A percentile compares a stretch with the other conserved stretches of the same genome.
These are phyloP conservation scores for Capsicum pubescens DNA, from an alignment of 257 asterid genomes.

Conservation along the genomic window DNA sequence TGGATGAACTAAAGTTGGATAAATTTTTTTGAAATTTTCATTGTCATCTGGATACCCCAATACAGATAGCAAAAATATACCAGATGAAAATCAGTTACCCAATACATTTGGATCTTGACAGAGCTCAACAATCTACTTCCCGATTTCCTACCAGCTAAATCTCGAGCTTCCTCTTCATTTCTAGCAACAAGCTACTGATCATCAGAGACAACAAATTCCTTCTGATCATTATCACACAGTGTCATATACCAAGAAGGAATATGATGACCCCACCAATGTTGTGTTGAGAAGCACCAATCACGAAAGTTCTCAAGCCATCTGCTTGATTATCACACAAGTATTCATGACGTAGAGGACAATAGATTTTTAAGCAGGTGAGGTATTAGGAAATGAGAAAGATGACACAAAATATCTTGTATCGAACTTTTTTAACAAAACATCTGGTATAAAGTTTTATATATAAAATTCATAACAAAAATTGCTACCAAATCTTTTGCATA, in stretches of 20 bases:
- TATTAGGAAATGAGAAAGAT: neutral
- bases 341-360: neutral
- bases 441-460: neutral
- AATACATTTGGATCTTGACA: conserved; percentile 86
- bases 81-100: conserved; percentile 95
- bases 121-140: conserved; percentile 52
- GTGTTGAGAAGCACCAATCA: conserved; percentile 97
- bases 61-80: conserved; percentile 80
- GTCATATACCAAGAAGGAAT: conserved; percentile 87
- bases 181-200: conserved; percentile 87
- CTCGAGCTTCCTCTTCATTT: conserved; percentile 64
- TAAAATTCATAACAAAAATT: conserved; percentile 15
- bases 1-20: no score
- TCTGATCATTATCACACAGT: conserved; percentile 68
- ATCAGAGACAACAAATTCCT: conserved; percentile 67
- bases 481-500: neutral
- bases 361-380: neutral
- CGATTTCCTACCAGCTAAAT: conserved; percentile 61
- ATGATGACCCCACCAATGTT: conserved; percentile 98
- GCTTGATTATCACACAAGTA: neutral
- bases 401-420: neutral
- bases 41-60: conserved; percentile 89
- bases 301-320: conserved; percentile 96
- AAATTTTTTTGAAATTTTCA: no score
- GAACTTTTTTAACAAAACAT: neutral